Percentiles rank a stretch among this genome's conserved stretches.
Evolutionary conservation across 2,329 filamentous ascomycete species (phyloP).

Genomic region (Penicillium olsonii): DNA sequence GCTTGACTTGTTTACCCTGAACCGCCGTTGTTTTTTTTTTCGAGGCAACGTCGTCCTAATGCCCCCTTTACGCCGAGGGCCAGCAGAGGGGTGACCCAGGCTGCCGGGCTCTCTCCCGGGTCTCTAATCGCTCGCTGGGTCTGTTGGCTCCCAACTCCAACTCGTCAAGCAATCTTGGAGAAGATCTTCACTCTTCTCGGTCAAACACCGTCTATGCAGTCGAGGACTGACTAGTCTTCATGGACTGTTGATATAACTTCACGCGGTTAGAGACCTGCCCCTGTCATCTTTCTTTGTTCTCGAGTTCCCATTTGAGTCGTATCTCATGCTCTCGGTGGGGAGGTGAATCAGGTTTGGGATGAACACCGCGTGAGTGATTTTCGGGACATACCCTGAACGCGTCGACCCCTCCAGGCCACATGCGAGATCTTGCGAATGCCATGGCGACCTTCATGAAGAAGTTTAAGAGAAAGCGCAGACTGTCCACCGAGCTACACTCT

Average conservation of each 20-base stretch:
- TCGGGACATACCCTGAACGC: constrained; percentile 4
- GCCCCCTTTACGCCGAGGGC: constrained; percentile 18
- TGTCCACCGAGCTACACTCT: constrained; percentile 40
- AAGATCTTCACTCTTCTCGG: constrained; percentile 23
- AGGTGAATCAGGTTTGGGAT: constrained; percentile 18
- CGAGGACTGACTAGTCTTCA: constrained; percentile 16
- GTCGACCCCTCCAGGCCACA: constrained; percentile 9
- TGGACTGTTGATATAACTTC: constrained; percentile 27
- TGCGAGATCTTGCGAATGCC: constrained; percentile 27
- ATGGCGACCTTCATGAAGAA: constrained; percentile 36
- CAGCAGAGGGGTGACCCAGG: constrained; percentile 31
- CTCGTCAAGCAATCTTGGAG: constrained; percentile 14
- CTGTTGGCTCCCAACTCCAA: constrained; percentile 16
- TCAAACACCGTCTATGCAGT: constrained; percentile 21
- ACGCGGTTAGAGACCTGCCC: constrained; percentile 16
- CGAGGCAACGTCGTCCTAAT: constrained; percentile 9
- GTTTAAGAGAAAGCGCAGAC: constrained; percentile 35
- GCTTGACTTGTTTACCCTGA: constrained; percentile 12
- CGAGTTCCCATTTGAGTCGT: background rate
- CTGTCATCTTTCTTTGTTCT: constrained; percentile 4
- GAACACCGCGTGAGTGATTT: constrained; percentile 16
- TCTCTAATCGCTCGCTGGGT: constrained; percentile 15
- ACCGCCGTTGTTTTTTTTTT: constrained; percentile 20
- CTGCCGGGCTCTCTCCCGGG: constrained; percentile 25
- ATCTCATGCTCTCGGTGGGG: constrained; percentile 9